Base-by-base conservation (phyloP, 495 filamentous ascomycete species). In the Copromyces sp. region DNA sequence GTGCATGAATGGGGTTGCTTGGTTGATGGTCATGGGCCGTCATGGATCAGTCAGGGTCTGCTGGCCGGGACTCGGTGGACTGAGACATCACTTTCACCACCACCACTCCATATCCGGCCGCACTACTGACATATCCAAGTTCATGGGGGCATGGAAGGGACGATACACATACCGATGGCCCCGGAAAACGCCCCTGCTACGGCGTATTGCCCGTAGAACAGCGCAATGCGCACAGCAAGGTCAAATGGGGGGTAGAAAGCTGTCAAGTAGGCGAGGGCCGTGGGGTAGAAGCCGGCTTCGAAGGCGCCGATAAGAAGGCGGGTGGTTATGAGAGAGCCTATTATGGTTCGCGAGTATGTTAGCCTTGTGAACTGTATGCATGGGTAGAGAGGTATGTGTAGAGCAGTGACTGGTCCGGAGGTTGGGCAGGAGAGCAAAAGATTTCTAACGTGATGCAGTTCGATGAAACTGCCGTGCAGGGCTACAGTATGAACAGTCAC, bases 151-250 rank as follows among this genome's bases (percentile, higher is more conserved):
- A n/a, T n/a, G n/a, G n/a, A 70, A 3, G 71, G 71, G 20, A 78
- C 86, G 78, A 9, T 17, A 29, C 29, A 37, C 29, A 65, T 11
- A 80, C 74, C 73, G 78, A 88, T 71, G 78, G 82, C 68, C 85
- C 78, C 41, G 82, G 76, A 65, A 39, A 89, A 83, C 1, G 87
- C 88, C 3, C 86, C 87, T 11, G 87, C 87, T 44, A 89, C 81
- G 12, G 87, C 87, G 69, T 83, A 88, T 76, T 87, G 86, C 11
- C 86, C 86, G 70, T 85, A 89, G 75, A 89, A 89, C 68, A 89
- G 74, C 29, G 79, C 84, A 8, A 90, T 77, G 1, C 88, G 81
- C 24, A 80, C 78, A 3, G 82, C 87, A 42, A 90, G 85, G 73
- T 89, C 87, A 73, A 81, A 87, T 4, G 87, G 81, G 24, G 84